Percentiles rank a stretch among this genome's conserved stretches.
phyloP scores from a whole-genome alignment of 495 filamentous ascomycete genomes.

The Hyaloscypha finlandica region DNA sequence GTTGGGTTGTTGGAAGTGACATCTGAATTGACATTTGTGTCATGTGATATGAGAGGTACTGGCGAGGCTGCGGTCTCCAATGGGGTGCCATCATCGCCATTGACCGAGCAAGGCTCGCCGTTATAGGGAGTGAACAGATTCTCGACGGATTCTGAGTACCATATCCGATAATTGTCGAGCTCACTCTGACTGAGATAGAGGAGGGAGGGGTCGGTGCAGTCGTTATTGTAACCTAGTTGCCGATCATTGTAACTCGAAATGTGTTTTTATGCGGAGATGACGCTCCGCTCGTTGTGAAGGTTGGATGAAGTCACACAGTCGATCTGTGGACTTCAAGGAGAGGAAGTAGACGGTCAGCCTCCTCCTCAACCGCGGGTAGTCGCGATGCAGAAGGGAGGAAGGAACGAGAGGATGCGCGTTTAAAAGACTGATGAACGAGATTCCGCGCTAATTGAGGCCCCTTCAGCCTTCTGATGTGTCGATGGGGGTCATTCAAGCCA shows the following conservation, averaged over 20 bases:
- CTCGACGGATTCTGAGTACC: conserved; percentile 7
- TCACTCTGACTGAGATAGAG: conserved; percentile 10
- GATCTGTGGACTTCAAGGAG: conserved; percentile 7
- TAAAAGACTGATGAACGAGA: not conserved
- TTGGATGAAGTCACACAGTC: conserved; percentile 3
- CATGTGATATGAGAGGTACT: conserved; percentile 7
- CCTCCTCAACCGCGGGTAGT: conserved; percentile 2
- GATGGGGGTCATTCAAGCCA: not conserved
- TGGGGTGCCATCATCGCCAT: conserved; percentile 1
- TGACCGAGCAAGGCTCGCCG: conserved; percentile 17
- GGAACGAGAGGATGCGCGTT: not conserved
- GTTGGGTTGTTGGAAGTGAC: conserved; percentile 1
- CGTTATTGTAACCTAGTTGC: conserved; percentile 24
- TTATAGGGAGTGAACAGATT: conserved; percentile 12
- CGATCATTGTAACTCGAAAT: conserved; percentile 19
- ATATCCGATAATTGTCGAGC: conserved; percentile 10
- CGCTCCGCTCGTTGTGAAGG: conserved; percentile 11
- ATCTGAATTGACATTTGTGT: conserved; percentile 9
- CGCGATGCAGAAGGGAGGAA: conserved; percentile 6
- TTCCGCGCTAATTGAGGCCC: conserved; percentile 10
- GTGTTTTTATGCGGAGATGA: conserved; percentile 19
- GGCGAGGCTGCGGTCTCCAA: conserved; percentile 15
- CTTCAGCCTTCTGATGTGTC: not conserved
- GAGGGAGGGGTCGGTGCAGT: conserved; percentile 8
- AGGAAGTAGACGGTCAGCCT: not conserved